Percentiles rank a stretch among this genome's conserved stretches.
Conservation (phyloP, 2,329 filamentous ascomycete genomes). For the Rosellinia necatrix region DNA sequence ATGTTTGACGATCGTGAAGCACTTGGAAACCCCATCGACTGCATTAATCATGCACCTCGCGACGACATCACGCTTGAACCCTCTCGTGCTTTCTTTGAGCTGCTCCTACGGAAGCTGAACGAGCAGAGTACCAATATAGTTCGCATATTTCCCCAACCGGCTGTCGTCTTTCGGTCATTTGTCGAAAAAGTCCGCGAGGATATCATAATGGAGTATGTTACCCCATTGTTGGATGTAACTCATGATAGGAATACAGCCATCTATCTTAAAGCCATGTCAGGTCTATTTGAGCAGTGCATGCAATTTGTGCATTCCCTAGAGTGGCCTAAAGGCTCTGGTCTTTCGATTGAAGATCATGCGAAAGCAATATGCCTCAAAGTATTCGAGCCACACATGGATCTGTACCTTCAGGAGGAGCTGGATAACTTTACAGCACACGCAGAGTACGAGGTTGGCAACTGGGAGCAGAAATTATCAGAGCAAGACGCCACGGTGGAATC, state of each 20-base stretch:
- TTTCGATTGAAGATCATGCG: slow-evolving; percentile 66
- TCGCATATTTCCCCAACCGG: slow-evolving; percentile 75
- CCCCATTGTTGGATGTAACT: slow-evolving; percentile 82
- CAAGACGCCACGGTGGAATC: slow-evolving; percentile 90
- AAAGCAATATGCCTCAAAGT: slow-evolving; percentile 71
- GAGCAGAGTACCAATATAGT: slow-evolving; percentile 82
- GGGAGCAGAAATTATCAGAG: slow-evolving; percentile 91
- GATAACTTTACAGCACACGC: slow-evolving; percentile 80
- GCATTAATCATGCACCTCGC: slow-evolving; percentile 69
- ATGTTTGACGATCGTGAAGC: slow-evolving; percentile 76
- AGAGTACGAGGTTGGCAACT: slow-evolving; percentile 76
- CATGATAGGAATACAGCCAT: slow-evolving; percentile 74
- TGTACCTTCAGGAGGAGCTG: slow-evolving; percentile 90
- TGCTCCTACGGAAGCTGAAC: slow-evolving; percentile 74
- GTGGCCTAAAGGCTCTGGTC: slow-evolving; percentile 65
- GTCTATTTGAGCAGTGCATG: slow-evolving; percentile 83
- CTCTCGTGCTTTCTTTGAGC: slow-evolving; percentile 79
- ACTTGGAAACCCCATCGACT: slow-evolving; percentile 77
- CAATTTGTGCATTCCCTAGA: slow-evolving; percentile 75
- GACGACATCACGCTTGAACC: slow-evolving; percentile 79
- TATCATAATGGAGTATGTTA: slow-evolving; percentile 84
- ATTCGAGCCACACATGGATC: slow-evolving; percentile 91
- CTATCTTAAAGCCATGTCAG: slow-evolving; percentile 85
- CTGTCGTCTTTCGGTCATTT: slow-evolving; percentile 75
- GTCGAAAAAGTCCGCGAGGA: slow-evolving; percentile 84